Evolutionary conservation across 2,329 filamentous ascomycete genomes (phyloP), one percentile per base, ranked within the genome.

Genomic region (Fusarium guadeloupense): DNA sequence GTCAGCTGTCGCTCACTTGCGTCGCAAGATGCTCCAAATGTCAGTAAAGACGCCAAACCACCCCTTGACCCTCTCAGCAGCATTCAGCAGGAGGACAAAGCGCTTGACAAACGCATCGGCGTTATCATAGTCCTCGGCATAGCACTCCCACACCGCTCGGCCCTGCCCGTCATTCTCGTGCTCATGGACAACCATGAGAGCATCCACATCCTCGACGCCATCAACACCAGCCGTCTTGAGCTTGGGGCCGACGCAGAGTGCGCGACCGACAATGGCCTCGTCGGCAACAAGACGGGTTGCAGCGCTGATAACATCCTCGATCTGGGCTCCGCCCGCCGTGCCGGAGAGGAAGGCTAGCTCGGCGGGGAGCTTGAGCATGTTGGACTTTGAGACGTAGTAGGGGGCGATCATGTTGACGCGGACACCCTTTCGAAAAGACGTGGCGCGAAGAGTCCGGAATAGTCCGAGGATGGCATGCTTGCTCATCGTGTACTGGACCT

Each of bases 401-500:
- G 88, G 88, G 54, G 81, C 83, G n/a, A 91, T 71, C 68, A 89
- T 78, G 69, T 90, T 91, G 55, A 89, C 77, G 38, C 89, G 80
- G 35, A 90, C 75, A 20, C 84, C 83, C 35, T 80, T 74, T 8
- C 54, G 20, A 30, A 69, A 71, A 3, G 81, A 76, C 0, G 81
- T 81, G 5, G 77, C 71, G 14, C 87, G 80, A 39, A 91, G 74
- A 6, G 80, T 78, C 37, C 88, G 81, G 72, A 88, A 90, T 28
- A 90, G 75, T 0, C 88, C 89, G 10, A 88, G 78, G 1, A 91
- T 81, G 17, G 81, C 88, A 73, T 91, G 88, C 71, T 91, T 91
- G 38, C 85, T 81, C 26, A 83, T 78, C 20, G 80, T 79, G 72
- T 91, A 91, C 52, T 86, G 80, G 6, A 76, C 67, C 59, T 79